Evolutionary conservation across 2,329 filamentous ascomycete species (phyloP).

Genomic region (Claviceps fusiformis): DNA sequence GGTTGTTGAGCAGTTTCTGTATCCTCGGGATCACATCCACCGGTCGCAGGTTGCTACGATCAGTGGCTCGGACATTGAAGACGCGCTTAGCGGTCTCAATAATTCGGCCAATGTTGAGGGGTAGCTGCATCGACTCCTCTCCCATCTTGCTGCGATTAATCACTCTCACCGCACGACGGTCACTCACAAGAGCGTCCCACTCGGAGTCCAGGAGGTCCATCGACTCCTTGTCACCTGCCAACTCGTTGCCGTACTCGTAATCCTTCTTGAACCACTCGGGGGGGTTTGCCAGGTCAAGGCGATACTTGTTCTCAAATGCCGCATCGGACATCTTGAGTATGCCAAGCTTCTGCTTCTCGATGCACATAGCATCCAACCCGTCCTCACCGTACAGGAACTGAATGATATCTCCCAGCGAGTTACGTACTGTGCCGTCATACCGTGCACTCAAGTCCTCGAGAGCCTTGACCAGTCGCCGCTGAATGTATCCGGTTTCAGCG

Average conservation of each 20-base stretch:
- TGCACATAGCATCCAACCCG: conserved; percentile 81
- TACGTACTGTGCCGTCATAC: conserved; percentile 93
- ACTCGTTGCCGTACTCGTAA: conserved; percentile 68
- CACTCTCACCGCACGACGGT: conserved; percentile 60
- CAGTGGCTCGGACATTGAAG: conserved; percentile 76
- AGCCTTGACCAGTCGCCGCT: conserved; percentile 94
- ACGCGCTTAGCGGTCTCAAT: conserved; percentile 81
- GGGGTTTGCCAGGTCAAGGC: conserved; percentile 53
- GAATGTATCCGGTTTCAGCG: conserved; percentile 97
- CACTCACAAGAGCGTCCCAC: conserved; percentile 63
- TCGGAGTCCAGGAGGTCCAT: conserved; percentile 82
- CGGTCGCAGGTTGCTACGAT: conserved; percentile 80
- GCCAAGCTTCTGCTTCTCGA: conserved; percentile 86
- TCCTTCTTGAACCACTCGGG: conserved; percentile 47
- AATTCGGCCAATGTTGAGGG: conserved; percentile 81
- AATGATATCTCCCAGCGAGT: conserved; percentile 90
- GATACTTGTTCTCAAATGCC: conserved; percentile 69
- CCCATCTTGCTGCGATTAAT: conserved; percentile 57
- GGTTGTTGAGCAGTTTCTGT: conserved; percentile 56
- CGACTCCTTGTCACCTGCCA: conserved; percentile 74
- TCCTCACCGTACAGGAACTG: conserved; percentile 98
- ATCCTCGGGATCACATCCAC: conserved; percentile 75
- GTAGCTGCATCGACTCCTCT: conserved; percentile 78
- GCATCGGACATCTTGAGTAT: conserved; percentile 67
- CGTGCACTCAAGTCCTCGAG: conserved; percentile 95